These are phyloP conservation scores for Piper betle DNA, from an alignment of 164 flowering plant genomes.

Conservation along the genomic window DNA sequence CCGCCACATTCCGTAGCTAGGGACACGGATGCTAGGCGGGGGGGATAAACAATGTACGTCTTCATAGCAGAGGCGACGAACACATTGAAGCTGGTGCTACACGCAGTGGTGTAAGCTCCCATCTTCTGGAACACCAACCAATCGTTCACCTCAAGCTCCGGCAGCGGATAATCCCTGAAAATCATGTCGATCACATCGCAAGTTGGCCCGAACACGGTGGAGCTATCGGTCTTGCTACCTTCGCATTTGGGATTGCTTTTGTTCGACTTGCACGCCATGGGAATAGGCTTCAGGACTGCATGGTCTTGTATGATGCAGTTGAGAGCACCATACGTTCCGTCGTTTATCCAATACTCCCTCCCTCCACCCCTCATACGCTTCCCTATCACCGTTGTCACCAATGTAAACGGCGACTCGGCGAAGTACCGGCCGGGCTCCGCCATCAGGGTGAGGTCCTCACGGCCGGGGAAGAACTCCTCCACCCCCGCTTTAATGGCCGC, in stretches of 20 bases:
- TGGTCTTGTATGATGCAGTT: not conserved
- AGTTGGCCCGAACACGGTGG: conserved; percentile 13
- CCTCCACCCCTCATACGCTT: conserved; percentile 5
- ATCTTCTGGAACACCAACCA: conserved; percentile 9
- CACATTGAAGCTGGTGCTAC: conserved; percentile 7
- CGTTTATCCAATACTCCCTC: conserved; percentile 12
- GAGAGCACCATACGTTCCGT: conserved; percentile 9
- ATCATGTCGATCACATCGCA: conserved; percentile 7
- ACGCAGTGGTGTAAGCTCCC: conserved; percentile 6
- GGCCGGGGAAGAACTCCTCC: not conserved
- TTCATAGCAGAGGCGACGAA: conserved; percentile 1
- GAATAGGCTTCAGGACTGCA: not conserved
- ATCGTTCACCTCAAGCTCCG: conserved; percentile 6
- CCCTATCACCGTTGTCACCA: conserved; percentile 7
- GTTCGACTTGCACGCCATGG: not conserved
- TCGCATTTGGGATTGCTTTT: not conserved
- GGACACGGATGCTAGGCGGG: too few species aligned
- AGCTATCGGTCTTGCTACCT: not conserved
- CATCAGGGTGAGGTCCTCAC: not conserved
- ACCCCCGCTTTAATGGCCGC: not conserved
- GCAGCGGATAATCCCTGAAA: conserved; percentile 2
- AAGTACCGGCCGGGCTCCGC: conserved; percentile 6
- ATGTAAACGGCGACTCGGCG: not conserved
- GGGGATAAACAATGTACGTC: not conserved
- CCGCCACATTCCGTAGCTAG: too few species aligned